Evolutionary conservation across 1,284 basidiomycete species (phyloP).

Genomic region (Cutaneotrichosporon cavernicola): DNA sequence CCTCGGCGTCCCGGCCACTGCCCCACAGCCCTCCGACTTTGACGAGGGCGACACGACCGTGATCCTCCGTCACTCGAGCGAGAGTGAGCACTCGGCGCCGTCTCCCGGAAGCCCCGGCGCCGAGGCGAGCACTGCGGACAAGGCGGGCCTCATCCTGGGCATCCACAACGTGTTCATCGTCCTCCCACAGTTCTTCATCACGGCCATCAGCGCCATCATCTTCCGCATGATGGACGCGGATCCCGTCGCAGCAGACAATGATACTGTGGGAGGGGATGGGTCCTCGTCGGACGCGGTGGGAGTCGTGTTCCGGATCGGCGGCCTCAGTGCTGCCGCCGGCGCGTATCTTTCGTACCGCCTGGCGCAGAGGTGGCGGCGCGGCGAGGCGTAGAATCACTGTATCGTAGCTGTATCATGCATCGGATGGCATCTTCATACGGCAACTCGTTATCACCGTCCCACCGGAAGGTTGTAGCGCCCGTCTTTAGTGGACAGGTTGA

Average conservation of each 20-base stretch:
- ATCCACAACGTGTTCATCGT: slow-evolving; percentile 91
- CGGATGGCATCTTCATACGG: not conserved
- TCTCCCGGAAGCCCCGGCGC: not conserved
- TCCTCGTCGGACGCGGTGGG: slow-evolving; percentile 20
- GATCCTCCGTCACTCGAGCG: slow-evolving; percentile 42
- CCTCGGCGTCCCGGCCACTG: slow-evolving; percentile 9
- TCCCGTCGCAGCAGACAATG: not conserved
- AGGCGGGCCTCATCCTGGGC: slow-evolving; percentile 86
- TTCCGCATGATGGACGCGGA: slow-evolving; percentile 54
- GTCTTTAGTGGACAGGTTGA: too few relatives aligned
- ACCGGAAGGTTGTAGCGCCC: too few relatives aligned
- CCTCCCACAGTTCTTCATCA: slow-evolving; percentile 59
- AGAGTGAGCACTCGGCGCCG: slow-evolving; percentile 16
- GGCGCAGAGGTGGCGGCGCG: slow-evolving; percentile 16
- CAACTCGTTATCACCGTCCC: too few relatives aligned
- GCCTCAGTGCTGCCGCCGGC: slow-evolving; percentile 19
- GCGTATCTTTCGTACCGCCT: slow-evolving; percentile 25
- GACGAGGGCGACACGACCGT: slow-evolving; percentile 37
- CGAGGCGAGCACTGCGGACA: slow-evolving; percentile 60
- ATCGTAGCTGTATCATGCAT: slow-evolving; percentile 7
- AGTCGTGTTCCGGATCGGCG: slow-evolving; percentile 26
- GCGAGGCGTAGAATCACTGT: slow-evolving; percentile 2
- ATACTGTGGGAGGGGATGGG: not conserved
- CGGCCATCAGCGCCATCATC: slow-evolving; percentile 55
- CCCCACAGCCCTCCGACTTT: not conserved